Evolutionary conservation across 2,329 filamentous ascomycete species (phyloP), one percentile per base, ranked within the genome.

Genomic region (Colletotrichum euphorbiae): DNA sequence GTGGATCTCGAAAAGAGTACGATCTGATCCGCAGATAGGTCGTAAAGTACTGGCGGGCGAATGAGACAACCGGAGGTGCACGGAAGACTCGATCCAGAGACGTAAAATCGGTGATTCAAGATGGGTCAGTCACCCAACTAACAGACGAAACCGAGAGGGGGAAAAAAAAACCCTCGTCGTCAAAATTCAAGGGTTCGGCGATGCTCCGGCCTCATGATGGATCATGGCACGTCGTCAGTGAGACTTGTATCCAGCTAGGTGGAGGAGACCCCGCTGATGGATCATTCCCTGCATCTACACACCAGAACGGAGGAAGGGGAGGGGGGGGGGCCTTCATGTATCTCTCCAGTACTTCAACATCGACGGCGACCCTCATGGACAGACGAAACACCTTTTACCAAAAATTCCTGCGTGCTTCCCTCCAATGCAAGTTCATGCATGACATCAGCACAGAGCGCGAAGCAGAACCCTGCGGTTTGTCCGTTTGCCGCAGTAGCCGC

Each of bases 401-500:
- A 57, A 45, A 57, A 45, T 61, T 42, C 42, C 24, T 21, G 36
- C 36, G 43, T 38, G 40, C 24, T 54, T 52, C 33, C 48, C 17
- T 21, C 51, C 19, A 36, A 57, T 42, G 57, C 50, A 48, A 33
- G 42, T 69, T 68, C 67, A 70, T 73, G 72, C 71, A 71, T 72
- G 71, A 70, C 68, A 73, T 72, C 69, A 71, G 66, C 43, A n/a
- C n/a, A 43, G 48, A 6, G 7, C 6, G 21, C 28, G 45, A 51
- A 8, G n/a, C 15, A 38, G 67, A 40, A 17, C 13, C 13, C 42
- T 50, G 50, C 51, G 62, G 50, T 33, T 62, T 57, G 43, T 57
- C 67, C 43, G 46, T 43, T 48, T 65, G 24, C 62, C 67, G 60
- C 62, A 67, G 65, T 48, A 51, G 13, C 56, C 62, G 52, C 58